A percentile compares a stretch with the other conserved stretches of the same genome.
These are phyloP conservation scores for Leucocoprinus gongylophorus DNA, from an alignment of 1,284 basidiomycete species.

Conservation along the genomic window DNA sequence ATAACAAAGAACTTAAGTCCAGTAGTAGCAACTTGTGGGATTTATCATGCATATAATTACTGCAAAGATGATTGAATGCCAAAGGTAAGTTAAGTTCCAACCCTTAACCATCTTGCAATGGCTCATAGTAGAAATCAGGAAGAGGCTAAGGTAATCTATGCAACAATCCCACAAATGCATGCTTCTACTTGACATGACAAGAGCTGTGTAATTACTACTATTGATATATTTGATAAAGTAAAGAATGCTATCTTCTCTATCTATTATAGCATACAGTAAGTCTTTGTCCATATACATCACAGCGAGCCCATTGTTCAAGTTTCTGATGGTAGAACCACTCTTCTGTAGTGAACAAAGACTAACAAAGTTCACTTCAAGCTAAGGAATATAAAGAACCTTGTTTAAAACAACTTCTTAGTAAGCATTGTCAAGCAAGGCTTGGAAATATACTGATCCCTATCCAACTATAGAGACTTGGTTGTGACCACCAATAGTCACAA, in stretches of 20 bases:
- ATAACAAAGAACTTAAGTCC: slow-evolving; percentile 6
- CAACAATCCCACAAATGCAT: slow-evolving; percentile 13
- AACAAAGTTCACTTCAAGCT: slow-evolving; percentile 9
- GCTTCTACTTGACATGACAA: slow-evolving; percentile 4
- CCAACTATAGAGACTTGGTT: slow-evolving; percentile 8
- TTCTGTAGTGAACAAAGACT: slow-evolving; percentile 11
- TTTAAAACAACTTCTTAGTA: background rate
- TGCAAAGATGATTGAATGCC: slow-evolving; percentile 12
- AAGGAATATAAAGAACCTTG: slow-evolving; percentile 6
- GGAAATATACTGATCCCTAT: slow-evolving; percentile 5
- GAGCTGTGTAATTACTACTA: background rate
- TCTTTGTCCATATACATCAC: background rate
- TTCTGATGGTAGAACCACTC: background rate
- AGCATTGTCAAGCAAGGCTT: background rate
- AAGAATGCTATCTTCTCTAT: slow-evolving; percentile 6
- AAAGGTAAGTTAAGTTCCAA: slow-evolving; percentile 6
- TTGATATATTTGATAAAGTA: background rate
- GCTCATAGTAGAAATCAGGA: slow-evolving; percentile 8
- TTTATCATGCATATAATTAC: slow-evolving; percentile 14
- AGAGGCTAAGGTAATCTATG: slow-evolving; percentile 12
- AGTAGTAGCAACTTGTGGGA: slow-evolving; percentile 12
- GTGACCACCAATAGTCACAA: slow-evolving; percentile 10
- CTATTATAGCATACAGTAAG: slow-evolving; percentile 2
- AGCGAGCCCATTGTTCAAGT: background rate
- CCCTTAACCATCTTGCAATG: slow-evolving; percentile 11